Conservation (phyloP, 2,329 filamentous ascomycete species). For the Exophiala alcalophila region DNA sequence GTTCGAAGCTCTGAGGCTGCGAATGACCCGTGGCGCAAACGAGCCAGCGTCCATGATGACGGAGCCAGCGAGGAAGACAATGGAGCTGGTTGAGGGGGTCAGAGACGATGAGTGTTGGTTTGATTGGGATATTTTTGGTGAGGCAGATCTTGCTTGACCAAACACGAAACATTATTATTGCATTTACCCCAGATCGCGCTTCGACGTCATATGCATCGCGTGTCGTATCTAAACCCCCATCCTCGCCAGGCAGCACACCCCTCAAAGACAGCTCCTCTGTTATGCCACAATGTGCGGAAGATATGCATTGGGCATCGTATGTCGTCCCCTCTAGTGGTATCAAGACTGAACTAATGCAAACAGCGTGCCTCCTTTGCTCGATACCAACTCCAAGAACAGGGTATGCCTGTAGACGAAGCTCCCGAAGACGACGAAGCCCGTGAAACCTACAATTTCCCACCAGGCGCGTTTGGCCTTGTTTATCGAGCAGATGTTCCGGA, state of each 20-base stretch:
- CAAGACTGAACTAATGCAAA: constrained; percentile 1
- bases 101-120: no score
- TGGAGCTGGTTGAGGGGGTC: background rate
- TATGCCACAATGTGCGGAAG: constrained; percentile 63
- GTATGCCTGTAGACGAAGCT: constrained; percentile 69
- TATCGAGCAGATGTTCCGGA: constrained; percentile 74
- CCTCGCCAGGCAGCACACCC: no score
- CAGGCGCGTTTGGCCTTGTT: constrained; percentile 78
- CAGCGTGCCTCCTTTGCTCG: constrained; percentile 76
- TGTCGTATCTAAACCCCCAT: no score
- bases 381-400: constrained; percentile 67
- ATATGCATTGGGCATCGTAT: constrained; percentile 62
- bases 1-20: constrained; percentile 1
- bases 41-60: constrained; percentile 13
- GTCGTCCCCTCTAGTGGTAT: constrained; percentile 29
- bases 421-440: constrained; percentile 68
- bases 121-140: no score
- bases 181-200: constrained; percentile 8
- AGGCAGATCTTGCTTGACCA: background rate
- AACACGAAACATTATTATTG: background rate
- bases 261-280: no score
- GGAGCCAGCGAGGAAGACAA: background rate
- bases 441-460: constrained; percentile 89
- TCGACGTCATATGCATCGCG: constrained; percentile 8
- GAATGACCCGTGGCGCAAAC: background rate